phyloP scores from a whole-genome alignment of 2,329 filamentous ascomycete genomes.

The Colletotrichum ledebouriae region DNA sequence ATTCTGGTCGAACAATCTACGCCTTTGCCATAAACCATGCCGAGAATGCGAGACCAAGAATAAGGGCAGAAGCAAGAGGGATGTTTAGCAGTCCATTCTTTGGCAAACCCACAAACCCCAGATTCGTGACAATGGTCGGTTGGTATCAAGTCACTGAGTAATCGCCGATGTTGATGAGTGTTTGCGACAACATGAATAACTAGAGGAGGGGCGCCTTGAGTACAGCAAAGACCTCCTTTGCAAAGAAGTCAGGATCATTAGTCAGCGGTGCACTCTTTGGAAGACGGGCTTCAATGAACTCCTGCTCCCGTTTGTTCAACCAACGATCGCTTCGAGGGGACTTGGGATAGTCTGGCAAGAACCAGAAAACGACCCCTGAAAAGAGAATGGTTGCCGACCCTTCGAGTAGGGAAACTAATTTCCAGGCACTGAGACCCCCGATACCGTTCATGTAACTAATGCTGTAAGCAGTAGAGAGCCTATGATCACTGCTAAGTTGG shows the following conservation, averaged over 20 bases:
- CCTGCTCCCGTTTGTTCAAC: conserved; percentile 55
- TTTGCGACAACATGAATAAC: conserved; percentile 47
- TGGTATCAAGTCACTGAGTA: conserved; percentile 58
- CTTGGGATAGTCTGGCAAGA: conserved; percentile 61
- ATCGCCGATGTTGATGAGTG: conserved; percentile 55
- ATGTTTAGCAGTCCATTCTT: conserved; percentile 61
- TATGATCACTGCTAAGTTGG: conserved; percentile 52
- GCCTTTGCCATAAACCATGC: conserved; percentile 55
- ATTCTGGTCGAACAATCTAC: conserved; percentile 55
- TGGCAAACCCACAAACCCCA: conserved; percentile 57
- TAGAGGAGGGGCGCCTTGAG: conserved; percentile 47
- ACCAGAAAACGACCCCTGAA: conserved; percentile 42
- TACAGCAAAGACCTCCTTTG: conserved; percentile 51
- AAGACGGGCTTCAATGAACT: conserved; percentile 55
- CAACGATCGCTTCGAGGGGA: conserved; percentile 52
- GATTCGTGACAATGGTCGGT: conserved; percentile 56
- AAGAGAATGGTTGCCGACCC: conserved; percentile 55
- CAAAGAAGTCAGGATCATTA: conserved; percentile 52
- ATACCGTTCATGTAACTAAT: conserved; percentile 48
- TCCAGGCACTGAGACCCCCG: conserved; percentile 46
- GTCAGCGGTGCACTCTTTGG: conserved; percentile 55
- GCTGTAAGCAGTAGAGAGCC: conserved; percentile 50
- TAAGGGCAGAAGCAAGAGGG: conserved; percentile 57
- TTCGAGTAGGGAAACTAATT: conserved; percentile 59
- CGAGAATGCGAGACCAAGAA: conserved; percentile 55